Conservation (phyloP, 225 moss, liverwort and hornwort species). For the Polytrichum formosum region DNA sequence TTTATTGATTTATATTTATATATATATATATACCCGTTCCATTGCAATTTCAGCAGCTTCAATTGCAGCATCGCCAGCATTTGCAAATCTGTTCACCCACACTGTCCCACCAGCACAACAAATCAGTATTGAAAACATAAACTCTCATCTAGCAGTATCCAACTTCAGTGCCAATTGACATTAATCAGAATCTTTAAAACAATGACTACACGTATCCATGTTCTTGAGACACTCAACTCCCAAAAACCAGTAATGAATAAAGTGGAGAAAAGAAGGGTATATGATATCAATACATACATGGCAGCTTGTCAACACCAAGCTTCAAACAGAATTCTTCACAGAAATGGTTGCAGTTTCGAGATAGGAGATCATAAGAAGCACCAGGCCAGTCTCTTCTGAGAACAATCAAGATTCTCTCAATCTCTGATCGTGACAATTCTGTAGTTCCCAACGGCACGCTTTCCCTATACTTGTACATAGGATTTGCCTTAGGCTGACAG, state of each 20-base stretch:
- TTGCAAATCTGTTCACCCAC: slow-evolving; percentile 99
- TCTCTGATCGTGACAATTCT: slow-evolving; percentile 29
- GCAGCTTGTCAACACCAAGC: slow-evolving; percentile 69
- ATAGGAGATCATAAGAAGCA: slow-evolving; percentile 69
- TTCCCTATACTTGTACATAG: slow-evolving; percentile 96
- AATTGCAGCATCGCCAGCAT: slow-evolving; percentile 90
- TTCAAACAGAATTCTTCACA: slow-evolving; percentile 70
- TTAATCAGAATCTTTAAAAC: neutral
- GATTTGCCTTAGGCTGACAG: slow-evolving; percentile 80
- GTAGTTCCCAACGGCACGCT: slow-evolving; percentile 76
- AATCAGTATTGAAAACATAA: neutral
- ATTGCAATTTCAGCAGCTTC: slow-evolving; percentile 87
- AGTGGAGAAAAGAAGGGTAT: no score
- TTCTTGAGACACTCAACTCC: neutral
- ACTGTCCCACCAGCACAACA: slow-evolving; percentile 39
- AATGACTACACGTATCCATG: neutral
- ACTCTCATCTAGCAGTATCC: neutral
- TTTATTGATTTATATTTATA: no score
- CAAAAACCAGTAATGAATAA: neutral
- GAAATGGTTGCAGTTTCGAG: slow-evolving; percentile 95
- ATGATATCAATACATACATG: slow-evolving; percentile 30
- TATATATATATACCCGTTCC: slow-evolving; percentile 65
- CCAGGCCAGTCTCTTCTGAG: slow-evolving; percentile 78
- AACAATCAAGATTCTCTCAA: slow-evolving; percentile 39
- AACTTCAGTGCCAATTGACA: neutral